Conservation (phyloP, 2,329 filamentous ascomycete genomes). For the Grosmannia serpens region DNA sequence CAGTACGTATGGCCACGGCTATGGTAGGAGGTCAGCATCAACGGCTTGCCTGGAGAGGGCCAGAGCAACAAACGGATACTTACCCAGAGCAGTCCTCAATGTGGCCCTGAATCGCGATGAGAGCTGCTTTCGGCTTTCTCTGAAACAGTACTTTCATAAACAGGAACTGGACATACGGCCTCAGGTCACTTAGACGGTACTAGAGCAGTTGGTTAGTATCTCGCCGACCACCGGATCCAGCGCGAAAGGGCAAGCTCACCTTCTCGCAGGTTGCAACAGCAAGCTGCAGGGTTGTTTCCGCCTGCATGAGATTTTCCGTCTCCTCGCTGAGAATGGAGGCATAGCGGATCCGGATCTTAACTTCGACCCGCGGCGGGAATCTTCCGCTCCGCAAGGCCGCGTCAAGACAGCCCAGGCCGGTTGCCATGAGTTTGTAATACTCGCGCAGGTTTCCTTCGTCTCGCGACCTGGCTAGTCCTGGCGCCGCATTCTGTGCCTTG, state of each 20-base stretch:
- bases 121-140: conserved; percentile 58
- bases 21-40: background rate
- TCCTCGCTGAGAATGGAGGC: conserved; percentile 62
- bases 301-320: conserved; percentile 63
- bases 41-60: background rate
- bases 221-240: background rate
- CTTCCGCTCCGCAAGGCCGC: conserved; percentile 51
- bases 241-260: conserved; percentile 22
- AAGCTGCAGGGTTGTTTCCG: conserved; percentile 60
- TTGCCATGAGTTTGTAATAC: conserved; percentile 62
- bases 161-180: conserved; percentile 67
- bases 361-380: conserved; percentile 55
- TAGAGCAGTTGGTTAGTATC: conserved; percentile 14
- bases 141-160: conserved; percentile 60
- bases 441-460: conserved; percentile 43
- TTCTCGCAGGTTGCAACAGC: conserved; percentile 59
- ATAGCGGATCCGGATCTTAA: conserved; percentile 57
- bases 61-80: conserved; percentile 15
- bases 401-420: conserved; percentile 62
- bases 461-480: conserved; percentile 35
- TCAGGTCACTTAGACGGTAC: conserved; percentile 52
- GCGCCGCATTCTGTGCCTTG: conserved; percentile 48
- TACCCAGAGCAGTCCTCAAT: conserved; percentile 58
- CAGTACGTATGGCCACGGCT: conserved; percentile 55
- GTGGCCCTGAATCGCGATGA: conserved; percentile 59